Base-by-base conservation (phyloP, 805 yeast genomes). In the Candida mattraensis region DNA sequence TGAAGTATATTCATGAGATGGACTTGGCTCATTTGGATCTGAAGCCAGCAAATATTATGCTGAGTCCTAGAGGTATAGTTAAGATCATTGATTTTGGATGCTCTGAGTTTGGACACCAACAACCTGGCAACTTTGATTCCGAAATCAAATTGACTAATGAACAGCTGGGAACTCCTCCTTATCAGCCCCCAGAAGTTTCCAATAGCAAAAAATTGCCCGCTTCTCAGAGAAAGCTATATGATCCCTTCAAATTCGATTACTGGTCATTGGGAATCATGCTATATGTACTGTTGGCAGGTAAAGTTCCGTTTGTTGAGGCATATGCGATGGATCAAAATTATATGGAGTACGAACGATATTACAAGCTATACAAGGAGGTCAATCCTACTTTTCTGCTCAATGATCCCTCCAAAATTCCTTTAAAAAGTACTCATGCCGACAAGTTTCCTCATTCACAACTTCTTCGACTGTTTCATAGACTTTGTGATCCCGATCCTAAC, bases 71-170 rank as follows among this genome's bases (percentile, higher is more conserved):
- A 44, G 91, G 89, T 2, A 53, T 80, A 21, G 74, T 80, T 30
- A 82, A 83, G 51, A 57, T 83, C 18, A 80, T 87, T 20, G 93
- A 83, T 64, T 83, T 83, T 57, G 93, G 93, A 40, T 83, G 83
- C 22, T 76, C 85, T 33, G 81, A 74, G 34, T 74, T 74, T 53
- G 84, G 80, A 12, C 81, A 78, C 55, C 71, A 61, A 33, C 65
- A 57, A 14, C 74, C 74, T 1, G 71, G 74, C 1, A 75, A 83
- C 56, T 61, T 72, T 14, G 47, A 56, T 0, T 67, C 76, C 16
- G 64, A 66, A 3, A 44, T 72, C 9, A 60, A 59, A 32, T 24
- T 37, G 12, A 34, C 42, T 16, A 63, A 70, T 26, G 64, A 76
- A 2, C 72, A 73, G 55, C 82, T 83, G 27, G 93, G 94, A 2